phyloP scores from a whole-genome alignment of 257 asterid species.

The Coffea canephora region DNA sequence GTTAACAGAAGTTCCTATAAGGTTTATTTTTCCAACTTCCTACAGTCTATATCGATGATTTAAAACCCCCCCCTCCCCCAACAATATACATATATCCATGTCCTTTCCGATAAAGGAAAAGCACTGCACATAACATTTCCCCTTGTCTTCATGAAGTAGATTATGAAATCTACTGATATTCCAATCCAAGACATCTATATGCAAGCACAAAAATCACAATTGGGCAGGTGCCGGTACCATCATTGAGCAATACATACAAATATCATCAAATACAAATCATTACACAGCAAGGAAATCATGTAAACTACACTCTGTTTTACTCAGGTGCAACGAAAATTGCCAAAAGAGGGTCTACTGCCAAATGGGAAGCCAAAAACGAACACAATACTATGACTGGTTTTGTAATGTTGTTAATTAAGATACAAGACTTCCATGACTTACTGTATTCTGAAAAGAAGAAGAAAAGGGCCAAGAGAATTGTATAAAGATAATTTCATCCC shows the following conservation, averaged over 20 bases:
- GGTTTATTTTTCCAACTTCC: background rate
- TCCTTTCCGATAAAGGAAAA: background rate
- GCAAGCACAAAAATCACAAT: background rate
- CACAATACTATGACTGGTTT: background rate
- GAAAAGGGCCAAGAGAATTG: background rate
- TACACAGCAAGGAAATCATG: background rate
- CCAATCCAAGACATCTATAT: background rate
- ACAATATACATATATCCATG: background rate
- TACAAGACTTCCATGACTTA: background rate
- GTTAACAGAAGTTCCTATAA: conserved; percentile 1
- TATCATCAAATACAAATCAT: background rate
- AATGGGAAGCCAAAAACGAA: background rate
- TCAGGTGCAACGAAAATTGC: background rate
- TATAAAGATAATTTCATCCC: background rate
- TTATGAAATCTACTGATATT: background rate
- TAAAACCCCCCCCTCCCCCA: too few species aligned
- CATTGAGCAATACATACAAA: background rate
- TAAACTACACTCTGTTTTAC: background rate
- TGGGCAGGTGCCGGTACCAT: background rate
- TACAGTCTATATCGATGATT: background rate
- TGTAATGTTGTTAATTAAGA: background rate
- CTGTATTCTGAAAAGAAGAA: background rate
- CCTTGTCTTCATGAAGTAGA: background rate
- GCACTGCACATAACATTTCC: background rate
- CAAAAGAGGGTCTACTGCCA: background rate